Evolutionary conservation across 176 grass and related monocot species (phyloP), one percentile per base, ranked within the genome.

Genomic region (Ampelocalamus luodianensis): DNA sequence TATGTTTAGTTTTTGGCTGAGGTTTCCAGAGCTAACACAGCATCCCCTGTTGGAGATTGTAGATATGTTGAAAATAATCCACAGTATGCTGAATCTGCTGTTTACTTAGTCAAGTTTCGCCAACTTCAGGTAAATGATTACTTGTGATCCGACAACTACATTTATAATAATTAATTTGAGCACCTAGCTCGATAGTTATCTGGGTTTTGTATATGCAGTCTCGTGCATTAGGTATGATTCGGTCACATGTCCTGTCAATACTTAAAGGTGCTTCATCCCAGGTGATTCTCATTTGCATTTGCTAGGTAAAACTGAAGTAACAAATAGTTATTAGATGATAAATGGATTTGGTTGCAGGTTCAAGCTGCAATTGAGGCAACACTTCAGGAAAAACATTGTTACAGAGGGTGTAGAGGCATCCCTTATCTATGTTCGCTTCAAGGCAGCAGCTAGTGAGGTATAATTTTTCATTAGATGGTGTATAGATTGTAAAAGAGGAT

Each of bases 401-500:
- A 92, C 93, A 50, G 93, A 98, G 80, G 96, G 91, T 70, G 85
- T 98, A 32, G 96, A 98, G 78, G 93, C 93, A 95, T 98, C 96
- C 71, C 89, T 98, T 87, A 98, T 98, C 65, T 98, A 98, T 86
- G 96, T 98, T 87, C 91, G 96, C 71, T 98, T 98, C 78, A 98
- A 98, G 86, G 96, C 96, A 53, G 93, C 96, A 71, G 96, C 96
- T 79, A 95, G 91, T 69, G 93, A 98, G 96, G 96, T 93, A 95
- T 68, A 77, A 2, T 66, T 68, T 71, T 89, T 72, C 4, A 36
- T 54, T 64, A 38, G 39, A 53, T 72, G 44, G 27, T 86, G 17
- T 82, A 9, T 44, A 56, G 17, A 55, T 67, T 27, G n/a, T 67
- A 54, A 26, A 39, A 58, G 56, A 54, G 10, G 50, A 53, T 53